phyloP scores from a whole-genome alignment of 768 basidiomycete genomes.

The Dioszegia crocea region DNA sequence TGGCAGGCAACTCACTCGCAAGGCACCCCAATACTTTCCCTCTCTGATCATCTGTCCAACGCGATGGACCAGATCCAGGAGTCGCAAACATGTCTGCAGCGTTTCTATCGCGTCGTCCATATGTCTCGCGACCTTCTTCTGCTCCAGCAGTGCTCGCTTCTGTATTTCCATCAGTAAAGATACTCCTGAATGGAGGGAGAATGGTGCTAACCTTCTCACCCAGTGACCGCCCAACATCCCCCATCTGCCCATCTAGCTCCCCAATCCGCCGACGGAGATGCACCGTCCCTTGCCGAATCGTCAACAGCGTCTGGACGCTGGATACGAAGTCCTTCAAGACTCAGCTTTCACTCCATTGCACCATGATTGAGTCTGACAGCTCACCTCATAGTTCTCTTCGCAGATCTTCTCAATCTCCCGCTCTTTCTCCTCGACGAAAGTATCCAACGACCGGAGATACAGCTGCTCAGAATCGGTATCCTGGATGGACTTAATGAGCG shows the following conservation, averaged over 20 bases:
- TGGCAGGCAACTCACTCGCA: conserved; percentile 66
- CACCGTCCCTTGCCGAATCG: conserved; percentile 92
- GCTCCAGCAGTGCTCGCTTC: conserved; percentile 81
- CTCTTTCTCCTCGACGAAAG: conserved; percentile 91
- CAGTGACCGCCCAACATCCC: conserved; percentile 76
- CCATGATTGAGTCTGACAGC: too few relatives aligned
- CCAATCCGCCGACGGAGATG: conserved; percentile 86
- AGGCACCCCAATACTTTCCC: conserved; percentile 92
- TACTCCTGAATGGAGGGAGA: background rate
- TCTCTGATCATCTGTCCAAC: conserved; percentile 90
- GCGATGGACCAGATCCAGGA: conserved; percentile 86
- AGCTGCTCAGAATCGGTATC: conserved; percentile 80
- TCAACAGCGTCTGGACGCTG: conserved; percentile 92
- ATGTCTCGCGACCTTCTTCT: conserved; percentile 87
- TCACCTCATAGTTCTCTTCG: conserved; percentile 77
- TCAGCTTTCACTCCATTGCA: background rate
- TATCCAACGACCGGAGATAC: conserved; percentile 77
- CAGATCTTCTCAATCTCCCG: conserved; percentile 94
- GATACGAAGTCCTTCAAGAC: conserved; percentile 76
- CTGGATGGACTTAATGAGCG: conserved; percentile 90
- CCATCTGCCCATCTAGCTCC: conserved; percentile 80
- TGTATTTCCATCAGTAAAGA: conserved; percentile 13
- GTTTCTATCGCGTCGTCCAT: conserved; percentile 96
- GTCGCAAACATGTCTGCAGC: conserved; percentile 82
- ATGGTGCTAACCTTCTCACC: conserved; percentile 64